Base-by-base conservation (phyloP, 495 filamentous ascomycete species). In the Choiromyces venosus region DNA sequence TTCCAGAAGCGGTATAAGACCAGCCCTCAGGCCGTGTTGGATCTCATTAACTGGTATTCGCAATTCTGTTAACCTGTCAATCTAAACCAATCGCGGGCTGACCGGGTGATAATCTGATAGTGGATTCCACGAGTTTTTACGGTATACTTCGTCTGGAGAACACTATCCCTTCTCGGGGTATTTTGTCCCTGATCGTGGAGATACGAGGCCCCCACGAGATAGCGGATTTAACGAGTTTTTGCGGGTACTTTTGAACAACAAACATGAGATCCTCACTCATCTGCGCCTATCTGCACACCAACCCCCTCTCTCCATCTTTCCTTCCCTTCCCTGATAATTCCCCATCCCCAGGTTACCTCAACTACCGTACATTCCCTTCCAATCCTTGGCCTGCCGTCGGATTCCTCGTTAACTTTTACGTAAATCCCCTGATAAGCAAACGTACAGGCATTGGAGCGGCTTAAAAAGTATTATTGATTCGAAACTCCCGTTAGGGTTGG, bases 371-470 rank as follows among this genome's bases (percentile, higher is more conserved):
- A n/a, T 52, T 52, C 44, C 44, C 7, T 12, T 52, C 7, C 21
- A 52, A 10, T 16, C 25, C 52, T 61, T 61, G 52, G 25, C 25
- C 4, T 18, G 25, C 25, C 52, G 10, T 16, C 18, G 52, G 25
- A 16, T 29, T 29, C 52, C 33, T 16, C 25, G 33, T n/a, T 61
- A 33, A 61, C 52, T 61, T 33, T 61, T 61, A 61, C 52, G 52
- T 61, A 61, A 61, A 61, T 61, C 52, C 52, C 52, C 52, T 2
- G 52, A 61, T 61, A 61, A 61, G 52, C 52, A 61, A 61, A 33
- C 52, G 2, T 33, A 6, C 25, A 16, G 12, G 52, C 25, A 61
- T 61, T 61, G 52, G 52, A 10, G 52, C 52, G 52, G 52, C 9
- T 29, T 61, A 7, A 33, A 16, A 14, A n/a, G 3, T 3, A 29